Evolutionary conservation across 106 monocot species (phyloP).

Genomic region (Acanthochlamys bracteata): DNA sequence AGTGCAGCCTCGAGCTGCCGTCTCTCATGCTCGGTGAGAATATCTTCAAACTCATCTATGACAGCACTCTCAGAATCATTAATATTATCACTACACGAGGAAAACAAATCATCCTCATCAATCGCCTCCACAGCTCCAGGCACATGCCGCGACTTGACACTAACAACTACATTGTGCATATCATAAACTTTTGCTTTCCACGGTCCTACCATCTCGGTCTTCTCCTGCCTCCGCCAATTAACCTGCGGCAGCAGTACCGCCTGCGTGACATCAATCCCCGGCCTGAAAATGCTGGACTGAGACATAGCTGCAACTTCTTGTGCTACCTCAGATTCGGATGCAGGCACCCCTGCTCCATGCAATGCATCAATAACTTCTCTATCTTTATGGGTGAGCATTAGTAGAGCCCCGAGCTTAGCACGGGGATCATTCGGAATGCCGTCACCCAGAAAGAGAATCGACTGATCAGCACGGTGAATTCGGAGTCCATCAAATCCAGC

Average conservation of each 20-base stretch:
- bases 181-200: slow-evolving; percentile 95
- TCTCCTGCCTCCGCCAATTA: slow-evolving; percentile 86
- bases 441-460: slow-evolving; percentile 75
- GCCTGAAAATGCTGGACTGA: slow-evolving; percentile 72
- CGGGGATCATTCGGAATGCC: slow-evolving; percentile 61
- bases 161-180: slow-evolving; percentile 91
- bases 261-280: slow-evolving; percentile 81
- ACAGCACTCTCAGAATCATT: slow-evolving; percentile 40
- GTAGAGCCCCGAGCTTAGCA: slow-evolving; percentile 53
- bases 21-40: slow-evolving; percentile 74
- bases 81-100: slow-evolving; percentile 36
- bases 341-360: slow-evolving; percentile 67
- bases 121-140: slow-evolving; percentile 54
- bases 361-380: slow-evolving; percentile 78
- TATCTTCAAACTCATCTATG: slow-evolving; percentile 56
- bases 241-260: slow-evolving; percentile 76
- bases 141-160: slow-evolving; percentile 81
- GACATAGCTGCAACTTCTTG: slow-evolving; percentile 78
- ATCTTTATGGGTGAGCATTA: slow-evolving; percentile 78
- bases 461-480: slow-evolving; percentile 83
- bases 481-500: slow-evolving; percentile 85
- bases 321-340: slow-evolving; percentile 52
- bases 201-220: slow-evolving; percentile 66
- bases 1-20: slow-evolving; percentile 65
- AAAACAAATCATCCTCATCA: slow-evolving; percentile 65